Conservation (phyloP, 768 basidiomycete genomes). For the Auriculariales sp. region DNA sequence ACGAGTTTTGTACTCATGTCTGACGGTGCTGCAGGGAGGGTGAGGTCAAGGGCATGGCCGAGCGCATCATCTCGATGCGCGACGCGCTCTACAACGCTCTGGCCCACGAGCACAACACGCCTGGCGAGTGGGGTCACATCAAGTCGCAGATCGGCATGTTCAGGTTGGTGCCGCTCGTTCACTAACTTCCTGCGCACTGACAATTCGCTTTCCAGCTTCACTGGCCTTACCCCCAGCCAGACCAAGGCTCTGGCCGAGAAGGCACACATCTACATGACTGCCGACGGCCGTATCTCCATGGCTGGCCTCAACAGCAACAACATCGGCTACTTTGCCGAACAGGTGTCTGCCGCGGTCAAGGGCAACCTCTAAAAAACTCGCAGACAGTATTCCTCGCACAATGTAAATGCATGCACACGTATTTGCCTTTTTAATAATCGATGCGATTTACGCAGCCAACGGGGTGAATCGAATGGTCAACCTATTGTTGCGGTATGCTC, state of each 20-base stretch:
- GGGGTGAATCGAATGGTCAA: too few species aligned
- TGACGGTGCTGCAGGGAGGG: slow-evolving; percentile 31
- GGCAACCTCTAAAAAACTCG: slow-evolving; percentile 48
- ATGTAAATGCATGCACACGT: neutral
- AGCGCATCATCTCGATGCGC: slow-evolving; percentile 87
- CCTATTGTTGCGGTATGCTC: too few species aligned
- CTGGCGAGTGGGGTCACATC: slow-evolving; percentile 91
- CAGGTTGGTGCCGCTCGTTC: slow-evolving; percentile 38
- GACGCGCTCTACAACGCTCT: slow-evolving; percentile 67
- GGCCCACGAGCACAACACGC: slow-evolving; percentile 69
- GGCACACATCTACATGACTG: slow-evolving; percentile 89
- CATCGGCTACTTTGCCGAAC: slow-evolving; percentile 82
- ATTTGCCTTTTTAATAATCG: neutral
- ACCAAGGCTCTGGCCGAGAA: slow-evolving; percentile 74
- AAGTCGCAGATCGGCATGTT: slow-evolving; percentile 97
- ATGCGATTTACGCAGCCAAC: neutral
- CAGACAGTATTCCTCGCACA: neutral
- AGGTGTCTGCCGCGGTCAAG: slow-evolving; percentile 70
- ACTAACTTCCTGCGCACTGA: slow-evolving; percentile 1
- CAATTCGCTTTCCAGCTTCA: slow-evolving; percentile 42
- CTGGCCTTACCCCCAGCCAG: slow-evolving; percentile 66
- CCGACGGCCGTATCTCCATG: slow-evolving; percentile 88
- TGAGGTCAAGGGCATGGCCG: slow-evolving; percentile 93
- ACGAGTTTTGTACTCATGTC: neutral
- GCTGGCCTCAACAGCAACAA: slow-evolving; percentile 75